Base-by-base conservation (phyloP, 78 protist genomes). In the Creolimax fragrantissima region DNA sequence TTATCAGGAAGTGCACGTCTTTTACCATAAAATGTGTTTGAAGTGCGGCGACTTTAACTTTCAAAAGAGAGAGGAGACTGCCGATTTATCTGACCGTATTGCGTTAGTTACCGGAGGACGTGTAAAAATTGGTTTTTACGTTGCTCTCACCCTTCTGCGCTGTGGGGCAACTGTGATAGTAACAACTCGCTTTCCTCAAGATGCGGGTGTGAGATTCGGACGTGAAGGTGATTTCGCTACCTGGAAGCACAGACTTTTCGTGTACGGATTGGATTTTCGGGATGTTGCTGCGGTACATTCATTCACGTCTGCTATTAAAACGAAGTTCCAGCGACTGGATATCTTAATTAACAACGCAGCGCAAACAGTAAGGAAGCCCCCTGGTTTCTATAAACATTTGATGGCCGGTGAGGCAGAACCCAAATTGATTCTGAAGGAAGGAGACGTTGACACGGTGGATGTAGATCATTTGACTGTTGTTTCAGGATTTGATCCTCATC, bases 281-380 rank as follows among this genome's bases (percentile, higher is more conserved):
- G 86, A 83, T 1, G 35, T 83, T 83, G 42, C 86, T 36, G 86
- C 86, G 35, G 86, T 83, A 32, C 86, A 83, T 41, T 24, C 42
- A 41, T 83, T 83, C 86, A 35, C 42, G 42, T 6, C 86, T 24
- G 35, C 7, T 24, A 32, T 83, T 24, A 36, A 11, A 24, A 41
- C 7, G 6, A 83, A 83, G 41, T 83, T 35, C 37, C 6, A 5
- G 44, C 42, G 41, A 6, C 66, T 95, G 67, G 93, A 92, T 90
- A 92, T 45, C n/a, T 5, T 96, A 81, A 74, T 96, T 81, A 93
- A 95, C 95, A 96, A 96, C 88, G 97, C 97, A 2, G 94, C 95
- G 11, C 96, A 94, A 93, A 96, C 97, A 6, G 67, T 96, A 39
- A 42, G 92, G 3, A 86, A 95, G 42, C 96, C 96, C 41, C 85